These are phyloP conservation scores for Apiospora saccharicola DNA, from an alignment of 2,329 filamentous ascomycete species.

Conservation along the genomic window DNA sequence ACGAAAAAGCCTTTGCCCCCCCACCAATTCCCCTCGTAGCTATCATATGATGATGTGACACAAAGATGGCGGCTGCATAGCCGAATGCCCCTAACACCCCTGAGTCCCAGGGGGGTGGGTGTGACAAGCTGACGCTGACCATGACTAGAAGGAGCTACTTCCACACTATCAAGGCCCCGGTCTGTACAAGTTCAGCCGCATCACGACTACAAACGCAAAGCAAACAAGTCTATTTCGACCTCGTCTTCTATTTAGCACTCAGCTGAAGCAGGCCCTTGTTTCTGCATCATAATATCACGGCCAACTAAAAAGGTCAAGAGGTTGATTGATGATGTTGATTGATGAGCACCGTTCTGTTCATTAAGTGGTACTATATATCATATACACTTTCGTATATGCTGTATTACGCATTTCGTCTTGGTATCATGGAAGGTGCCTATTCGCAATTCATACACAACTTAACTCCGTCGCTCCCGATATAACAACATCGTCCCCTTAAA, in stretches of 20 bases:
- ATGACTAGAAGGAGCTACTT: background rate
- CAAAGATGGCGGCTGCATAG: background rate
- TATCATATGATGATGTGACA: constrained; percentile 1
- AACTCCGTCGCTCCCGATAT: constrained; percentile 15
- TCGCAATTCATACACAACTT: constrained; percentile 12
- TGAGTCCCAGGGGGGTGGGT: background rate
- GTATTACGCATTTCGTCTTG: constrained; percentile 21
- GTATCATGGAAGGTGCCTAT: background rate
- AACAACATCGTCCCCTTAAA: background rate
- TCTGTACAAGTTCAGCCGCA: constrained; percentile 4
- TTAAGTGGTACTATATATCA: constrained; percentile 7
- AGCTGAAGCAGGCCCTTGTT: too few species aligned
- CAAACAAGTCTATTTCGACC: background rate
- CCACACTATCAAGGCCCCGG: background rate
- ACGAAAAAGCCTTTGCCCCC: background rate
- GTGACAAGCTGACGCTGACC: background rate
- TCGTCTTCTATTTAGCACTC: background rate
- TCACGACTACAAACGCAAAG: background rate
- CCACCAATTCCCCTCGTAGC: background rate
- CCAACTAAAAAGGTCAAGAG: background rate
- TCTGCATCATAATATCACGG: background rate
- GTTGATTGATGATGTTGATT: background rate
- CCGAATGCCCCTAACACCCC: background rate
- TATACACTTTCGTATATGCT: background rate
- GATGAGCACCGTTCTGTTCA: background rate